These are phyloP conservation scores for Globisporangium perplexum DNA, from an alignment of 352 stramenopile species.

Conservation along the genomic window DNA sequence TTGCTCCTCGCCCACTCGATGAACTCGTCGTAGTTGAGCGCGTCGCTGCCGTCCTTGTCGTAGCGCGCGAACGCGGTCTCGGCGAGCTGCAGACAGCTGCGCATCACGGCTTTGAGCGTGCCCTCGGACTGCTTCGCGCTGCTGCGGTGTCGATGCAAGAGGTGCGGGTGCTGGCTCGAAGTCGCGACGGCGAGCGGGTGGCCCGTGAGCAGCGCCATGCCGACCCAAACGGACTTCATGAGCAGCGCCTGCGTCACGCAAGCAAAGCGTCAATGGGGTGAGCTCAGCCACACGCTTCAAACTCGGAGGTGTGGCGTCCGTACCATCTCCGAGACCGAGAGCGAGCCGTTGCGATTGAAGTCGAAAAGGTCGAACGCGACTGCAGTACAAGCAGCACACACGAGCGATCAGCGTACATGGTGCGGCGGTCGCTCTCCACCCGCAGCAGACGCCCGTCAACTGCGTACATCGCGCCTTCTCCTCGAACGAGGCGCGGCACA, in stretches of 20 bases:
- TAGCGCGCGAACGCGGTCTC: constrained; percentile 50
- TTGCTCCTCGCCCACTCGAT: constrained; percentile 81
- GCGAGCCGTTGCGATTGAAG: constrained; percentile 71
- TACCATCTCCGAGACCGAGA: constrained; percentile 69
- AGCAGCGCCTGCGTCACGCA: constrained; percentile 38
- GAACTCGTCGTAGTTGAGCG: constrained; percentile 73
- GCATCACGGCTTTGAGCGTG: constrained; percentile 25
- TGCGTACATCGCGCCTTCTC: constrained; percentile 79
- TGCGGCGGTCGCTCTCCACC: not conserved
- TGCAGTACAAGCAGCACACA: constrained; percentile 12
- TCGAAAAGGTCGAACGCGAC: constrained; percentile 77
- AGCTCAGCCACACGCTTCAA: not conserved
- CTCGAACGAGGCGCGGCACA: constrained; percentile 71
- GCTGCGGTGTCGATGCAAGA: not conserved
- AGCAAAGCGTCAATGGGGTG: not conserved
- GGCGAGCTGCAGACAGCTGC: constrained; percentile 40
- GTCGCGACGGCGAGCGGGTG: constrained; percentile 2
- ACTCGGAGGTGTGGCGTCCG: constrained; percentile 1
- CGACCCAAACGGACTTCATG: constrained; percentile 76
- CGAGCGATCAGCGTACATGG: not conserved
- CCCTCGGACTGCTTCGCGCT: not conserved
- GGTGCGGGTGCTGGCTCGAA: too few relatives aligned
- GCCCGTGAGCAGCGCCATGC: constrained; percentile 60
- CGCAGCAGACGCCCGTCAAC: too few relatives aligned
- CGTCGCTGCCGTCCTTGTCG: constrained; percentile 32